phyloP scores from a whole-genome alignment of 495 filamentous ascomycete species.

The Pseudomonodictys pantanalensis region DNA sequence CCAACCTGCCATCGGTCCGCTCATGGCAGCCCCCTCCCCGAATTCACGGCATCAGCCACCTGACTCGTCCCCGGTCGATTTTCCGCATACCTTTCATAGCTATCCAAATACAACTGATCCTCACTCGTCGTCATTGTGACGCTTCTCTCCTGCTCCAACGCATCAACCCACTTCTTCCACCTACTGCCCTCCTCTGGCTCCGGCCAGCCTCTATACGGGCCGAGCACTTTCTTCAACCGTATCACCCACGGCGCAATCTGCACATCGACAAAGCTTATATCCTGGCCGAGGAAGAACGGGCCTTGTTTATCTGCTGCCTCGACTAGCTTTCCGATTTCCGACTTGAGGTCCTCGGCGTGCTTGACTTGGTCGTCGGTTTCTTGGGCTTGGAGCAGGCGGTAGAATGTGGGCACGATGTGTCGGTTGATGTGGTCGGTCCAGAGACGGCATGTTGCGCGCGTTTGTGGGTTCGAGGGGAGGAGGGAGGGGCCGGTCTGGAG shows the following conservation, averaged over 20 bases:
- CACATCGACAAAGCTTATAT: constrained; percentile 77
- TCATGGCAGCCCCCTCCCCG: constrained; percentile 28
- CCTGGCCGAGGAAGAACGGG: constrained; percentile 76
- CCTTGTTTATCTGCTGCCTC: constrained; percentile 66
- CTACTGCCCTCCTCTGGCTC: constrained; percentile 66
- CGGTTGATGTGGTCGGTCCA: constrained; percentile 91
- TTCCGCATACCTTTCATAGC: constrained; percentile 36
- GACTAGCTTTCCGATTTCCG: constrained; percentile 70
- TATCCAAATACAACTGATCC: constrained; percentile 40
- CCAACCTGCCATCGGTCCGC: too few relatives aligned
- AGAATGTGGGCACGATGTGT: constrained; percentile 78
- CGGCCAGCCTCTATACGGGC: constrained; percentile 77
- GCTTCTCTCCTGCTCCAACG: constrained; percentile 70
- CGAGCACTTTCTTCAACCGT: constrained; percentile 68
- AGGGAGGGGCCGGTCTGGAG: constrained; percentile 59
- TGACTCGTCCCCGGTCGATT: constrained; percentile 29
- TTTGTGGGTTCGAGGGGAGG: constrained; percentile 64
- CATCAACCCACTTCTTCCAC: constrained; percentile 76
- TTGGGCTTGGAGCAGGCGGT: constrained; percentile 69
- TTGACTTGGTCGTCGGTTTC: constrained; percentile 62
- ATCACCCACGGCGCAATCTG: constrained; percentile 87
- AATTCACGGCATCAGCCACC: constrained; percentile 26
- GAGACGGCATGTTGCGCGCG: constrained; percentile 73
- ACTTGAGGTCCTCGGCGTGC: constrained; percentile 61
- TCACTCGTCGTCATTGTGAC: constrained; percentile 73